Percentiles rank a stretch among this genome's conserved stretches.
Evolutionary conservation across 768 basidiomycete genomes (phyloP).

Genomic region (Naematelia encephala): DNA sequence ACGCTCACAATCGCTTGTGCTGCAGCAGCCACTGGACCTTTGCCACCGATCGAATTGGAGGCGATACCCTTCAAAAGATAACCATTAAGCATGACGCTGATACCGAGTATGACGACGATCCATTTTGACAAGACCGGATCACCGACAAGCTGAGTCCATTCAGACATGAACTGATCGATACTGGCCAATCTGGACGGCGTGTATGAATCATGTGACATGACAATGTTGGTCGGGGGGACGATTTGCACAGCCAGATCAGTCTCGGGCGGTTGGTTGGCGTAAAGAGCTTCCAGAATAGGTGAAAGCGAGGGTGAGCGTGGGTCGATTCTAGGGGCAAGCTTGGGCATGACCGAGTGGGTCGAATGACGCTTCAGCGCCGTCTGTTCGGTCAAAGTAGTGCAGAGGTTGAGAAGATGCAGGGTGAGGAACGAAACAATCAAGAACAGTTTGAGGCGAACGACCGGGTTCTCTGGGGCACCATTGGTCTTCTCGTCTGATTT

Average conservation of each 20-base stretch:
- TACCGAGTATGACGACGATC: slow-evolving; percentile 81
- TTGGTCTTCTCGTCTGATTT: slow-evolving; percentile 42
- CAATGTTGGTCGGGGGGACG: slow-evolving; percentile 38
- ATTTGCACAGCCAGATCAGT: slow-evolving; percentile 42
- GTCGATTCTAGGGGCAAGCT: slow-evolving; percentile 57
- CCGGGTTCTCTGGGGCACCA: slow-evolving; percentile 66
- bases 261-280: slow-evolving; percentile 49
- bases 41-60: slow-evolving; percentile 50
- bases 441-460: slow-evolving; percentile 81
- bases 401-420: slow-evolving; percentile 86
- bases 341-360: slow-evolving; percentile 40
- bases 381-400: slow-evolving; percentile 78
- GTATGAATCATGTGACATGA: slow-evolving; percentile 31
- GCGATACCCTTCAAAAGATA: slow-evolving; percentile 74
- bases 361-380: slow-evolving; percentile 58
- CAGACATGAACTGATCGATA: slow-evolving; percentile 80
- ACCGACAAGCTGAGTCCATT: slow-evolving; percentile 85
- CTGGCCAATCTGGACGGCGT: slow-evolving; percentile 53
- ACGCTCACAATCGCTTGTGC: slow-evolving; percentile 52
- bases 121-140: slow-evolving; percentile 92
- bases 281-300: slow-evolving; percentile 61
- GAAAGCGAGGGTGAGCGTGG: slow-evolving; percentile 63
- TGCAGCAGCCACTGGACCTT: slow-evolving; percentile 52
- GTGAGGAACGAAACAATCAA: slow-evolving; percentile 87
- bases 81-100: slow-evolving; percentile 85